A percentile compares a stretch with the other conserved stretches of the same genome.
Evolutionary conservation across 208 protist genomes (phyloP).

Genomic region (Leishmania martiniquensis): DNA sequence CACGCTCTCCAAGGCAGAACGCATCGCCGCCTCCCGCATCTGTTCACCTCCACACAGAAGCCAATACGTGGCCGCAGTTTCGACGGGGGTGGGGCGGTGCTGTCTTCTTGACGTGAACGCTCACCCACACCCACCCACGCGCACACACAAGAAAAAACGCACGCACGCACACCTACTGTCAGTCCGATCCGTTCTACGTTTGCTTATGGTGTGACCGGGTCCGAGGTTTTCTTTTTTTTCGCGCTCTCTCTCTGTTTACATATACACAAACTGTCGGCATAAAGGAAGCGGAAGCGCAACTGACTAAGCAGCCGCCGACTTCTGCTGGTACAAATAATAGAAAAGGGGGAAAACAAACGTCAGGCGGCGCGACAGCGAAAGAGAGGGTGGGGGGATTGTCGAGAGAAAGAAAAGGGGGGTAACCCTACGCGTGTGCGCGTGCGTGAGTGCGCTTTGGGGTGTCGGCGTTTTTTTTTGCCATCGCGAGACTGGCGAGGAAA

Average conservation of each 20-base stretch:
- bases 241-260: neutral
- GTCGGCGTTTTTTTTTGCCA: neutral
- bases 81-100: neutral
- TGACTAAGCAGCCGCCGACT: neutral
- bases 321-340: neutral
- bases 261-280: neutral
- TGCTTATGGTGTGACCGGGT: neutral
- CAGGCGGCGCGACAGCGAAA: neutral
- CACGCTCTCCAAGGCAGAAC: neutral
- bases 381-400: no score
- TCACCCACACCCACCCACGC: neutral
- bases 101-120: neutral
- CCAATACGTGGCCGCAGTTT: neutral
- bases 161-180: neutral
- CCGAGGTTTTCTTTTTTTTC: neutral
- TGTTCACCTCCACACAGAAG: neutral
- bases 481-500: neutral
- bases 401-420: neutral
- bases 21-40: neutral
- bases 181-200: neutral
- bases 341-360: no score
- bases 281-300: neutral
- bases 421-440: neutral
- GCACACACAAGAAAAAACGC: neutral
- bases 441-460: neutral